Conservation (phyloP, 2,329 filamentous ascomycete genomes). For the Grosmannia huntii region DNA sequence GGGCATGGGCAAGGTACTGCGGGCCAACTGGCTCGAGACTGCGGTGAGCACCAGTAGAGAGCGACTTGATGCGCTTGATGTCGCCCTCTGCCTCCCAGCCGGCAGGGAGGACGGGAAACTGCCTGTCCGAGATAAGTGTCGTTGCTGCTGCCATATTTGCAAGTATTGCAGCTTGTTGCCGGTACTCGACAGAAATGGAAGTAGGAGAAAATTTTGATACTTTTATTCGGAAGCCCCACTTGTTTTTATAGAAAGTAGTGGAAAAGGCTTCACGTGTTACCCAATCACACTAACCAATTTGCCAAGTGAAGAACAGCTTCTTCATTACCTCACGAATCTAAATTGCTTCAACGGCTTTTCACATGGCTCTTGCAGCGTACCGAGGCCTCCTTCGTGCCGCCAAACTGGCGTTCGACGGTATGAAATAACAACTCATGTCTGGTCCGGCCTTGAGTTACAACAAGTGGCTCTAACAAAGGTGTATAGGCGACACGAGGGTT, state of each 20-base stretch:
- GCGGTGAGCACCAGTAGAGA: conserved; percentile 68
- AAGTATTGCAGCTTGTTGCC: not conserved
- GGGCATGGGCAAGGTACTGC: conserved; percentile 94
- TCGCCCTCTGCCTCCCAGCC: conserved; percentile 83
- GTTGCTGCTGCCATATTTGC: conserved; percentile 49
- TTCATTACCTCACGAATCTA: not conserved
- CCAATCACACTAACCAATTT: not conserved
- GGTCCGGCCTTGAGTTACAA: not conserved
- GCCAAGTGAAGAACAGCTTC: not conserved
- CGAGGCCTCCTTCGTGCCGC: conserved; percentile 69
- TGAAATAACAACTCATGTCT: not conserved
- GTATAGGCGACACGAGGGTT: conserved; percentile 25
- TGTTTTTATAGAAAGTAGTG: not conserved
- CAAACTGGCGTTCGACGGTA: conserved; percentile 73
- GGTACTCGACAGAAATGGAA: not conserved
- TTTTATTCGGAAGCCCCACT: not conserved
- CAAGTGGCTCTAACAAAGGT: not conserved
- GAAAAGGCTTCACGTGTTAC: not conserved
- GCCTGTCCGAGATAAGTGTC: conserved; percentile 45
- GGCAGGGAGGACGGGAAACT: conserved; percentile 62
- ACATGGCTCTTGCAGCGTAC: conserved; percentile 65
- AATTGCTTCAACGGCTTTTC: not conserved
- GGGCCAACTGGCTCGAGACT: conserved; percentile 93
- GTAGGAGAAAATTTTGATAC: not conserved
- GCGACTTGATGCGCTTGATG: conserved; percentile 70